phyloP scores from a whole-genome alignment of 108 stramenopile genomes.

The Cyclotella cryptica region DNA sequence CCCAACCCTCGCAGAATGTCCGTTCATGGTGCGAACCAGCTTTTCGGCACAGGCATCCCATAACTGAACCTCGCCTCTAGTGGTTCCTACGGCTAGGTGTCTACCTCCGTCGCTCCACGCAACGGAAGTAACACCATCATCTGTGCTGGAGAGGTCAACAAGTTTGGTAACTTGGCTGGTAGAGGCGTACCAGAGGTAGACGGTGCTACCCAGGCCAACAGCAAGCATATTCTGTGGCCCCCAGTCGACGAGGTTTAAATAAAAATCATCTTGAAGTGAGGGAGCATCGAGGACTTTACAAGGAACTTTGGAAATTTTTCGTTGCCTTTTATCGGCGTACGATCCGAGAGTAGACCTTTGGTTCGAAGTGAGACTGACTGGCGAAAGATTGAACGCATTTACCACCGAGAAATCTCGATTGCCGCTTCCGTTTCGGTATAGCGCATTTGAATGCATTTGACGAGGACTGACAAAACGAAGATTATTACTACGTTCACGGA shows the following conservation, averaged over 20 bases:
- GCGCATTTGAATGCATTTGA: constrained; percentile 60
- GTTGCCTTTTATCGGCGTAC: constrained; percentile 66
- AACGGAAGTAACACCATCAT: constrained; percentile 88
- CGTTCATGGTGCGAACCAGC: constrained; percentile 80
- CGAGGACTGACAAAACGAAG: constrained; percentile 71
- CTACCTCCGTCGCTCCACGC: constrained; percentile 93
- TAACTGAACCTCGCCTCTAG: constrained; percentile 89
- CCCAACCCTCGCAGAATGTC: constrained; percentile 93
- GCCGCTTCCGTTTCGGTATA: constrained; percentile 43
- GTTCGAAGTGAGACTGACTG: constrained; percentile 63
- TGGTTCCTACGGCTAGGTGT: constrained; percentile 93
- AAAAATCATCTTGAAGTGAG: constrained; percentile 98
- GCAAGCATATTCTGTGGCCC: constrained; percentile 94
- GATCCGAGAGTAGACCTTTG: constrained; percentile 69
- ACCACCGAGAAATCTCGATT: constrained; percentile 58
- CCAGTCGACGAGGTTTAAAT: constrained; percentile 99
- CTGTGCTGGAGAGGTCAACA: constrained; percentile 67
- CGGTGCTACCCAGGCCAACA: constrained; percentile 93
- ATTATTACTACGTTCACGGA: constrained; percentile 69
- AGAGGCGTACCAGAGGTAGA: constrained; percentile 95
- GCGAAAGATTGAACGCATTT: constrained; percentile 81
- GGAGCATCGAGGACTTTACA: constrained; percentile 99
- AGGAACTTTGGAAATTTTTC: constrained; percentile 92
- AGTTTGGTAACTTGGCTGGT: constrained; percentile 94
- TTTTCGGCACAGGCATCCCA: constrained; percentile 93